phyloP scores from a whole-genome alignment of 495 filamentous ascomycete species.

The Clohesyomyces aquaticus region DNA sequence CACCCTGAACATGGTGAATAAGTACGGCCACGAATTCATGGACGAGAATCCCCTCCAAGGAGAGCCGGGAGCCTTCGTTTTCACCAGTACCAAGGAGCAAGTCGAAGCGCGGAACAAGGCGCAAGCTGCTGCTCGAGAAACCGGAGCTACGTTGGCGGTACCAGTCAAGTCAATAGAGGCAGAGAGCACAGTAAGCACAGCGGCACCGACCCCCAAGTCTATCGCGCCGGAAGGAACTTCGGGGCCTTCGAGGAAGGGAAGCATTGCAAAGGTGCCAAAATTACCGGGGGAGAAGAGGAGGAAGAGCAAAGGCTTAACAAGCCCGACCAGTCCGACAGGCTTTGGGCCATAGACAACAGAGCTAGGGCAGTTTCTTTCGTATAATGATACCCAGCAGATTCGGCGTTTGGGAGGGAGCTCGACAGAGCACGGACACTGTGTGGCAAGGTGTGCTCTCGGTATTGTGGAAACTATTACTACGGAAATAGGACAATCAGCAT shows the following conservation, averaged over 20 bases:
- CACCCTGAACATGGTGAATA: constrained; percentile 34
- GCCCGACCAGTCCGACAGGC: constrained; percentile 18
- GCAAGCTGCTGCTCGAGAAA: constrained; percentile 28
- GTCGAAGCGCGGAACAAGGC: constrained; percentile 45
- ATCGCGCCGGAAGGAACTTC: constrained; percentile 21
- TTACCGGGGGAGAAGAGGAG: constrained; percentile 53
- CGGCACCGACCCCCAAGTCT: constrained; percentile 36
- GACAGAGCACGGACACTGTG: no score
- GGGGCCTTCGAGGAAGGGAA: constrained; percentile 20
- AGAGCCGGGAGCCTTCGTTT: constrained; percentile 82
- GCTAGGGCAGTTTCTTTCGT: not conserved
- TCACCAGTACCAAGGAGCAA: constrained; percentile 61
- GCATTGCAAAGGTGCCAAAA: constrained; percentile 48
- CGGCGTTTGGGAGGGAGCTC: constrained; percentile 8
- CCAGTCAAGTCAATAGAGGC: constrained; percentile 8
- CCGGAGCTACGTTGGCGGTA: constrained; percentile 4
- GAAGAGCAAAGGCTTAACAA: constrained; percentile 58
- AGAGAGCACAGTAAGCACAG: constrained; percentile 22
- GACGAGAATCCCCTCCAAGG: constrained; percentile 89
- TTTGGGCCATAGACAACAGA: not conserved
- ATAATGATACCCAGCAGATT: constrained; percentile 3
- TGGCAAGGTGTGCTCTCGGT: no score
- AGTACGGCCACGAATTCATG: constrained; percentile 68
- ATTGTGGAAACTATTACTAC: no score
- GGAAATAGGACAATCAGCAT: no score